phyloP scores from a whole-genome alignment of 345 rosid species.

The Salix viminalis region DNA sequence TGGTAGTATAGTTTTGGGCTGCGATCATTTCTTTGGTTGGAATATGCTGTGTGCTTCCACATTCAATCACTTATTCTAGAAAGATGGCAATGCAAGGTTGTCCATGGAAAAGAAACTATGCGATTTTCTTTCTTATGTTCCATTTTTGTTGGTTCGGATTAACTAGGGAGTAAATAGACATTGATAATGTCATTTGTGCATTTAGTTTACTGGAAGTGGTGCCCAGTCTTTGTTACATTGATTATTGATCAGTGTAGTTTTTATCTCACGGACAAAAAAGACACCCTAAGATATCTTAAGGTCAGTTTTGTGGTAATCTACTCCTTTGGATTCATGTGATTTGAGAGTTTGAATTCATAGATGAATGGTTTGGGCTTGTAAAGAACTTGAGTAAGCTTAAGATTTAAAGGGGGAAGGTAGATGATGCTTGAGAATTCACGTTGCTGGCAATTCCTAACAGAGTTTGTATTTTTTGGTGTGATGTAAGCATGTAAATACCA shows the following conservation, averaged over 20 bases:
- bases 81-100: neutral
- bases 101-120: neutral
- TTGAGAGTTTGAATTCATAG: neutral
- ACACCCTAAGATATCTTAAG: neutral
- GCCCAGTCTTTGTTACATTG: neutral
- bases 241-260: neutral
- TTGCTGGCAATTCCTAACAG: neutral
- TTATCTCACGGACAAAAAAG: neutral
- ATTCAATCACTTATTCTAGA: neutral
- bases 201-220: neutral
- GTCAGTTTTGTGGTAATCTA: neutral
- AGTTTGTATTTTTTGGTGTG: neutral
- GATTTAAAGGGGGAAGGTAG: neutral
- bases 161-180: neutral
- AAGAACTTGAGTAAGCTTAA: neutral
- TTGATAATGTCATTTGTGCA: neutral
- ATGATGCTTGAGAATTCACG: neutral
- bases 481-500: neutral
- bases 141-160: neutral
- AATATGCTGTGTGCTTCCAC: neutral
- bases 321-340: neutral
- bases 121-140: neutral
- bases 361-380: neutral
- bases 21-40: neutral
- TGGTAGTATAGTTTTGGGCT: neutral